Base-by-base conservation (phyloP, 2,329 filamentous ascomycete species). In the Cordyceps farinosa region DNA sequence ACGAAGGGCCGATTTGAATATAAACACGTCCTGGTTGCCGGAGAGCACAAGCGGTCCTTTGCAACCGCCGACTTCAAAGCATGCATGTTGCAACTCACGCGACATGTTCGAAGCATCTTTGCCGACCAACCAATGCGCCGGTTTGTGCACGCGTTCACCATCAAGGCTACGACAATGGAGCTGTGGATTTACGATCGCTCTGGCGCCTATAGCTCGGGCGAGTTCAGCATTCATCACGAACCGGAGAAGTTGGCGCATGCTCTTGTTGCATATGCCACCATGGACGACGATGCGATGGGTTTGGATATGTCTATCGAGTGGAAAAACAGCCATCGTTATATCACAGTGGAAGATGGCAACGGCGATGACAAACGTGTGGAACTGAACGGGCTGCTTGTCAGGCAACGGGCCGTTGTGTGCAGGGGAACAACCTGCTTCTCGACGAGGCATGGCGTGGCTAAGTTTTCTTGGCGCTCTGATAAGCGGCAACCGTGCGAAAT, bases 81-180 rank as follows among this genome's bases (percentile, higher is more conserved):
- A 8, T 30, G 34, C 48, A 27, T 70, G 27, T 63, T 69, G 34
- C 66, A 69, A 34, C 60, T 70, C 13, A 53, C 65, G 22, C 59
- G 66, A 5, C 51, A 68, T 57, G 64, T 70, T 8, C 66, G 66
- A 52, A 36, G 45, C 54, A 40, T 65, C 52, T 65, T 64, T 47
- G 13, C n/a, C 17, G 63, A 67, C 53, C 66, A 70, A 17, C 69
- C 70, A 3, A 68, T 67, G 1, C 68, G 69, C 32, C 63, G 66
- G 2, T 69, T 65, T 45, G 64, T 65, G 6, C 64, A 65, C 47
- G 60, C 61, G 9, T 65, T 65, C 27, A 63, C 64, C 17, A 42
- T 65, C 52, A 47, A 34, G 27, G 60, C 32, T 44, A 45, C 47
- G 2, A 57, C 36, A 22, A 65, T 65, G 61, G 55, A 63, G 44